These are phyloP conservation scores for Xylaria sp. DNA, from an alignment of 2,329 filamentous ascomycete genomes.

Conservation along the genomic window DNA sequence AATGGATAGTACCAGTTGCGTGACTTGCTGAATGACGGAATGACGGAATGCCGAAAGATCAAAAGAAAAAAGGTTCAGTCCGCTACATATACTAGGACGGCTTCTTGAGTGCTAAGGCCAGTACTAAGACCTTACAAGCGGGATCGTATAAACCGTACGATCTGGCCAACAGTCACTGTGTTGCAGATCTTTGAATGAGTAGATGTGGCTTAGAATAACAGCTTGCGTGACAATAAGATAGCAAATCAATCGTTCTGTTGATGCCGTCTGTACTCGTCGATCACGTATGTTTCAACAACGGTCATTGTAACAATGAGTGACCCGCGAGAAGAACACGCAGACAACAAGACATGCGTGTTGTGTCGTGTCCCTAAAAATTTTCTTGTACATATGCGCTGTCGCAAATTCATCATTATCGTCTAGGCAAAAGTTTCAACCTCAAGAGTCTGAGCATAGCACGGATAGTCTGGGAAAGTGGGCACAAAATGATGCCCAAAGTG, in stretches of 20 bases:
- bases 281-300: neutral
- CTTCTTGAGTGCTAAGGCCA: neutral
- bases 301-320: neutral
- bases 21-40: neutral
- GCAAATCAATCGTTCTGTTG: neutral
- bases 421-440: neutral
- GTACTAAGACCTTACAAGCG: neutral
- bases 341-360: neutral
- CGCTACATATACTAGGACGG: conserved; percentile 18
- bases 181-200: conserved; percentile 7
- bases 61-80: neutral
- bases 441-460: neutral
- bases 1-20: neutral
- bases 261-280: conserved; percentile 5
- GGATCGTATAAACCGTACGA: conserved; percentile 10
- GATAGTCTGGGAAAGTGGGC: conserved; percentile 1
- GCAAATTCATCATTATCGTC: neutral
- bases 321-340: neutral
- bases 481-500: conserved; percentile 18
- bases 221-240: conserved; percentile 17
- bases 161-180: conserved; percentile 18
- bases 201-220: conserved; percentile 6
- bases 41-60: neutral
- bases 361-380: neutral
- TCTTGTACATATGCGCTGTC: neutral